Evolutionary conservation across 169 alveolate genomes (phyloP).

Genomic region (Amoebophrya sp.): DNA sequence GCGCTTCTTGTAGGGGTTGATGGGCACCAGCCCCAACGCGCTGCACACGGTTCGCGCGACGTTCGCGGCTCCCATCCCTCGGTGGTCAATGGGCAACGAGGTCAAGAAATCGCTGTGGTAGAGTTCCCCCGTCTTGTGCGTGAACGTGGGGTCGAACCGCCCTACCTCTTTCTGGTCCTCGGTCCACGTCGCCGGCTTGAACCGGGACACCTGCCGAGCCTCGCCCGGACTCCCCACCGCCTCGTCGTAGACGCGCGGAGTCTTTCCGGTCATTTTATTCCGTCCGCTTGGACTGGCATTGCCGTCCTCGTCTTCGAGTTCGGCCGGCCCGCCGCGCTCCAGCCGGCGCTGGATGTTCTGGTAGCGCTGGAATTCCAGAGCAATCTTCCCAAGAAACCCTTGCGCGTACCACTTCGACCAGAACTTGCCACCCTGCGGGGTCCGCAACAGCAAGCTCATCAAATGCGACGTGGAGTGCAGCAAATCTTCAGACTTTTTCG

Average conservation of each 20-base stretch:
- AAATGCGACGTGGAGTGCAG: background rate
- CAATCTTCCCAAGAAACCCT: background rate
- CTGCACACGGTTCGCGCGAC: background rate
- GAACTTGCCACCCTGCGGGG: background rate
- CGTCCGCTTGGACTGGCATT: background rate
- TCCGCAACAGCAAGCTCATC: slow-evolving; percentile 6
- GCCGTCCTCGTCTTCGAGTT: background rate
- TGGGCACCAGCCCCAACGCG: background rate
- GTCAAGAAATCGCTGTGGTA: background rate
- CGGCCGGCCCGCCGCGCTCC: background rate
- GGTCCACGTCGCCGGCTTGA: background rate
- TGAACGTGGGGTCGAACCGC: background rate
- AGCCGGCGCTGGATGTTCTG: slow-evolving; percentile 11
- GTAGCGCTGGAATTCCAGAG: slow-evolving; percentile 6
- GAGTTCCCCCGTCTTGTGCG: slow-evolving; percentile 19
- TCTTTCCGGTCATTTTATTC: background rate
- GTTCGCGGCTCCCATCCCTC: background rate
- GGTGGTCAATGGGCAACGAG: background rate
- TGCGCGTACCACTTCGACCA: background rate
- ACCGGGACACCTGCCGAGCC: background rate
- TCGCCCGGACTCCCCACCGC: background rate
- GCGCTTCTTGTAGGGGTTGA: background rate
- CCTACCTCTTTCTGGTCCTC: background rate
- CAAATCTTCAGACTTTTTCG: background rate
- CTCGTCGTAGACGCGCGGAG: background rate